phyloP scores from a whole-genome alignment of 305 asterid species.

The Solanum hybrid region DNA sequence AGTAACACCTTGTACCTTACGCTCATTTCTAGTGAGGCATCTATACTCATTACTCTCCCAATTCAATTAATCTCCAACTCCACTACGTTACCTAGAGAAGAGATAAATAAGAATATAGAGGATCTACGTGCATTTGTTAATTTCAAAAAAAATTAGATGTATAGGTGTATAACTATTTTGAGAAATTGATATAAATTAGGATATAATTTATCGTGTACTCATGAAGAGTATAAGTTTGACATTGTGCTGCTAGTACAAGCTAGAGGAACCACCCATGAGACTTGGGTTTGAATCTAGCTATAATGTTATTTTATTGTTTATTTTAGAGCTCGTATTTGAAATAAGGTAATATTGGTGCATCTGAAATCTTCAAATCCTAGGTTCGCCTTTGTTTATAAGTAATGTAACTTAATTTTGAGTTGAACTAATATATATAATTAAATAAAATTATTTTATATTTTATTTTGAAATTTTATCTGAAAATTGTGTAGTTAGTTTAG shows the following conservation, averaged over 20 bases:
- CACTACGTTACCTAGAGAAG: not conserved
- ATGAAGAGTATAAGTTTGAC: no score
- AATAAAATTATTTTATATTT: no score
- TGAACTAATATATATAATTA: no score
- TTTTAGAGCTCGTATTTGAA: no score
- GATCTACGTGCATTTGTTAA: rapidly evolving
- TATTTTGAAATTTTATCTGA: not conserved
- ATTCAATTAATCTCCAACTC: not conserved
- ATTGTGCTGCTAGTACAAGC: no score
- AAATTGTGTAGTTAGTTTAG: not conserved
- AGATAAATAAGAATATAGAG: no score
- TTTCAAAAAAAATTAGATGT: rapidly evolving
- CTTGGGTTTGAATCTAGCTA: not conserved
- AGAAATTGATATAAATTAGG: rapidly evolving
- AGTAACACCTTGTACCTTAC: constrained; percentile 3
- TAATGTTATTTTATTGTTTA: no score
- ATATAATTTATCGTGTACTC: no score
- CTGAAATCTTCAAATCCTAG: no score
- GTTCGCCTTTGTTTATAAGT: not conserved
- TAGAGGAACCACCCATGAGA: no score
- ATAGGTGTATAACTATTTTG: no score
- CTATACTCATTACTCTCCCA: not conserved
- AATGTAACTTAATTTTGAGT: not conserved
- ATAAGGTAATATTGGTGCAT: not conserved
- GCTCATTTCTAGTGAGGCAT: not conserved